Evolutionary conservation across 23 red algal species (phyloP).

Genomic region (Cyanidiococcus yangmingshanensis): DNA sequence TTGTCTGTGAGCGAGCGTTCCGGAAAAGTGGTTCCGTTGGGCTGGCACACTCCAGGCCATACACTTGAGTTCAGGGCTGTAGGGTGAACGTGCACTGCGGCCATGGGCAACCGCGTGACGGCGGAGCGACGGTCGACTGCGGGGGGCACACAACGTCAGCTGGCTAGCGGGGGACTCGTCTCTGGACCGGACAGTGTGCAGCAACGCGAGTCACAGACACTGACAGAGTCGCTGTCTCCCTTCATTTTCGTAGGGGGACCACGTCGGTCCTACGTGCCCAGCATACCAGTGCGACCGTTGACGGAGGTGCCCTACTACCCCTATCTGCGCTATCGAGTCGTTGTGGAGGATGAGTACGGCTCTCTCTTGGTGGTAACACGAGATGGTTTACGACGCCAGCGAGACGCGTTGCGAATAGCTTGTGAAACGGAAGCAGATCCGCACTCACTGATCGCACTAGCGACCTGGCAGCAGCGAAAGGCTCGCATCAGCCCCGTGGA

Average conservation of each 20-base stretch:
- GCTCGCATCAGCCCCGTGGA: not conserved
- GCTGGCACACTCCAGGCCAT: too few relatives aligned
- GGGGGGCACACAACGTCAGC: too few relatives aligned
- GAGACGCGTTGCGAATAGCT: not conserved
- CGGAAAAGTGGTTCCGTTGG: too few relatives aligned
- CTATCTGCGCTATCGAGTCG: conserved; percentile 10
- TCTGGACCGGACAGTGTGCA: too few relatives aligned
- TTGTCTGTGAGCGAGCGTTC: too few relatives aligned
- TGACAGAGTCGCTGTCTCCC: not conserved
- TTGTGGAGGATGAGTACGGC: conserved; percentile 13
- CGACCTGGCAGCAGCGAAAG: not conserved
- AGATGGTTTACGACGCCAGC: not conserved
- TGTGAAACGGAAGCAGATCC: conserved; percentile 4
- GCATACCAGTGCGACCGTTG: not conserved
- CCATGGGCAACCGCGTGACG: not conserved
- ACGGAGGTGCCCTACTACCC: not conserved
- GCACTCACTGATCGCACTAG: not conserved
- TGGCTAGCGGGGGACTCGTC: too few relatives aligned
- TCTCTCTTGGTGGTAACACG: not conserved
- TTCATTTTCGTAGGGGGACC: not conserved
- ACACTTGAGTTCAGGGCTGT: too few relatives aligned
- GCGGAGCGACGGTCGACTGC: too few relatives aligned
- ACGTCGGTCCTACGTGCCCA: not conserved
- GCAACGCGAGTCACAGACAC: too few relatives aligned
- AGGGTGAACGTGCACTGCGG: too few relatives aligned